Percentiles rank a stretch among this genome's conserved stretches.
phyloP scores from a whole-genome alignment of 169 alveolate species.

The Cryptosporidium felis region DNA sequence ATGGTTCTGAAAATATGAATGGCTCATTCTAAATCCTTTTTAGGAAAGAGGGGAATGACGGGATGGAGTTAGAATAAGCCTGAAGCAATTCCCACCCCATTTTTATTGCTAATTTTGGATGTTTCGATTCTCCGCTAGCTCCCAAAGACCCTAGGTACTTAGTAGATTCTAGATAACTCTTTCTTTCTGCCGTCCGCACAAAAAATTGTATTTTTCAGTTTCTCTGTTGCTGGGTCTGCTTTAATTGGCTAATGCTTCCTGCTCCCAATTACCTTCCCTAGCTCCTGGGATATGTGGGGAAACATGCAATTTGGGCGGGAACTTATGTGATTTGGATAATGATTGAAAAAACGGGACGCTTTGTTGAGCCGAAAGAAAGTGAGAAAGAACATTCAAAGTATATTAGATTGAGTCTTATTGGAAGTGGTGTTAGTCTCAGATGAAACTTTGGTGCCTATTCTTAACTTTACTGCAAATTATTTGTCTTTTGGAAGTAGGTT shows the following conservation, averaged over 20 bases:
- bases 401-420: background rate
- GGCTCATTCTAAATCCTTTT: too few relatives aligned
- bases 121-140: too few relatives aligned
- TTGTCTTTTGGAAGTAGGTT: background rate
- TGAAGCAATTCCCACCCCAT: too few relatives aligned
- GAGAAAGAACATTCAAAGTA: background rate
- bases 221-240: too few relatives aligned
- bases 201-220: too few relatives aligned
- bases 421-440: background rate
- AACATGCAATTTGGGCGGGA: constrained; percentile 32
- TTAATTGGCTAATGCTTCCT: too few relatives aligned
- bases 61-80: too few relatives aligned
- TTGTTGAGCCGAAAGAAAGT: background rate
- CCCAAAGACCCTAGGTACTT: too few relatives aligned
- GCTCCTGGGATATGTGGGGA: background rate
- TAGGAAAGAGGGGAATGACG: background rate
- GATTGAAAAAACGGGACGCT: background rate
- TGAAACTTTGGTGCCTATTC: background rate
- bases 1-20: too few relatives aligned
- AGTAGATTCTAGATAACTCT: too few relatives aligned
- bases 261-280: background rate
- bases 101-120: too few relatives aligned
- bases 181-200: too few relatives aligned
- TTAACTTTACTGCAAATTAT: background rate
- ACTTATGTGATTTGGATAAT: constrained; percentile 19